These are phyloP conservation scores for Fusarium xyrophilum DNA, from an alignment of 2,329 filamentous ascomycete genomes.

Conservation along the genomic window DNA sequence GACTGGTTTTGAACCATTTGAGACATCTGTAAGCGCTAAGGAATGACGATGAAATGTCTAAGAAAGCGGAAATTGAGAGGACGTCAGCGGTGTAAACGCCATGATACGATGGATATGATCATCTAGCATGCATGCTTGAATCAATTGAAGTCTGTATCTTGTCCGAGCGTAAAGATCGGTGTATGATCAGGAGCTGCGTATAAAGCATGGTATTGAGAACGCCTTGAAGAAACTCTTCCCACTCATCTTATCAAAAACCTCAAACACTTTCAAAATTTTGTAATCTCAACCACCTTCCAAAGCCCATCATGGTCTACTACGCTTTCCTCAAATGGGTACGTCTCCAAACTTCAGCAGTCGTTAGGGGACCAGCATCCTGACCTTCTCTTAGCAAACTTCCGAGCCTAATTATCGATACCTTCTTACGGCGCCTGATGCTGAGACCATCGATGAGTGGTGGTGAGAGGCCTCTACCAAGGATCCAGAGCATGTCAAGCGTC, in stretches of 20 bases:
- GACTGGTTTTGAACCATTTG: background rate
- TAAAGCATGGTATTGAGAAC: background rate
- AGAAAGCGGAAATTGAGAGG: background rate
- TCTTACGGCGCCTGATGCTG: background rate
- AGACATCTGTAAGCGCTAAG: background rate
- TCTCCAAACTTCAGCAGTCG: background rate
- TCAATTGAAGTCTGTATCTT: too few species aligned
- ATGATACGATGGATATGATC: rapidly evolving
- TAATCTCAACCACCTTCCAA: rapidly evolving
- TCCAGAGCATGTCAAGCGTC: background rate
- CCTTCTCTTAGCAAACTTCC: background rate
- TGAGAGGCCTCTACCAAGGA: background rate
- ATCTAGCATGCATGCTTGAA: background rate
- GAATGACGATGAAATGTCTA: background rate
- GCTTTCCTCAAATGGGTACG: background rate
- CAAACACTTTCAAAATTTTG: too few species aligned
- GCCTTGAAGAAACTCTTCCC: rapidly evolving
- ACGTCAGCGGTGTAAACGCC: background rate
- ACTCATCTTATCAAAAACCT: background rate
- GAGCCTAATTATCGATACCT: background rate
- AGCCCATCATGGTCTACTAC: conserved; percentile 11
- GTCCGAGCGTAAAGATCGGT: background rate
- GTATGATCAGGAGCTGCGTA: background rate
- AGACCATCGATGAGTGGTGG: conserved; percentile 12
- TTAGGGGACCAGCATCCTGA: background rate